Percentiles rank a stretch among this genome's conserved stretches.
phyloP scores from a whole-genome alignment of 1,139 yeast genomes.

The Suhomyces choctaworum region DNA sequence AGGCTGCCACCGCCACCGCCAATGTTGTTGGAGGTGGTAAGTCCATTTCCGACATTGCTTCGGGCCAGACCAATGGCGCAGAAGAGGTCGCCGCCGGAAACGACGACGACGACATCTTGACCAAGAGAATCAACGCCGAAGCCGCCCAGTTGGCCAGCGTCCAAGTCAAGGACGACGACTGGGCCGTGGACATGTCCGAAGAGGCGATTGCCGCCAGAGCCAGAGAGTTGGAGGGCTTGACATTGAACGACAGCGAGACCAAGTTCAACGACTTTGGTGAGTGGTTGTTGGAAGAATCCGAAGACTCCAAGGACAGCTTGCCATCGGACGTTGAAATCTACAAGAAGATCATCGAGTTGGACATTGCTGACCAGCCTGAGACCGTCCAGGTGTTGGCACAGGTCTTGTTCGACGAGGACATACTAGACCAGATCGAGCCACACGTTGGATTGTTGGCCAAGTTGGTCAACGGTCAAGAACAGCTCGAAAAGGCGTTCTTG shows the following conservation, averaged over 20 bases:
- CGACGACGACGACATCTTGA: conserved; percentile 66
- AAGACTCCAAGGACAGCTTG: conserved; percentile 55
- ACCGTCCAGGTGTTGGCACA: conserved; percentile 92
- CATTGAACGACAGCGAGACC: conserved; percentile 45
- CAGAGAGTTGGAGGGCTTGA: conserved; percentile 70
- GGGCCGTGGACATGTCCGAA: conserved; percentile 98
- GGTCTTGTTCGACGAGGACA: conserved; percentile 77
- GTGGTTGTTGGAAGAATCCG: conserved; percentile 66
- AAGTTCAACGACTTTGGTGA: conserved; percentile 80
- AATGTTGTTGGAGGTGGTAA: conserved; percentile 88
- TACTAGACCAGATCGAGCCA: conserved; percentile 67
- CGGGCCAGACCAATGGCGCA: conserved; percentile 39
- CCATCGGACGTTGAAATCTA: conserved; percentile 89
- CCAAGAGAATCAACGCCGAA: conserved; percentile 81
- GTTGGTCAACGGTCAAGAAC: conserved; percentile 61
- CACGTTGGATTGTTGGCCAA: conserved; percentile 84
- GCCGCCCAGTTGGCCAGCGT: conserved; percentile 70
- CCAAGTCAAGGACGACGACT: conserved; percentile 80
- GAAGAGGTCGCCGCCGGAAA: conserved; percentile 34
- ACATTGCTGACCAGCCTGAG: conserved; percentile 69
- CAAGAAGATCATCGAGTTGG: conserved; percentile 83
- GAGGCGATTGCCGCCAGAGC: conserved; percentile 97
- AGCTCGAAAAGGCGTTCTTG: conserved; percentile 81
- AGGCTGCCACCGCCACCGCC: conserved; percentile 88
- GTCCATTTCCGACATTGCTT: conserved; percentile 74